These are phyloP conservation scores for Neospora caninum DNA, from an alignment of 169 alveolate species.

Conservation along the genomic window DNA sequence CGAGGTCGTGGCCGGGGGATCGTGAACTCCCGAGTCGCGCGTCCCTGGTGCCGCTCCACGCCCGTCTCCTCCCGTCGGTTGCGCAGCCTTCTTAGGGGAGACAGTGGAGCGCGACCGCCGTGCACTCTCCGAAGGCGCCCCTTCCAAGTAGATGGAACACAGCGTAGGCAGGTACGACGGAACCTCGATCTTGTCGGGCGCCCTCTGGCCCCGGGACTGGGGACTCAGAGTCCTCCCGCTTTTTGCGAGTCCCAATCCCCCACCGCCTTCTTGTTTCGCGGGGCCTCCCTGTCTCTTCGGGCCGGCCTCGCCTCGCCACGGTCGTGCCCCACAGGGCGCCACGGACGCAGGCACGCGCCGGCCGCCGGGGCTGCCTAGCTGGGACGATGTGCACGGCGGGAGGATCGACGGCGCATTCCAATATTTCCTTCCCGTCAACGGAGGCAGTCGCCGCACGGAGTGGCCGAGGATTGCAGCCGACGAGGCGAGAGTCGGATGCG, in stretches of 20 bases:
- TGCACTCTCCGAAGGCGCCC: not conserved
- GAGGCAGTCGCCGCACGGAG: not conserved
- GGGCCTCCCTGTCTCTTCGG: not conserved
- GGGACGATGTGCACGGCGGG: not conserved
- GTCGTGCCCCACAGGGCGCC: no score
- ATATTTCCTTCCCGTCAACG: not conserved
- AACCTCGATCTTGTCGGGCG: not conserved
- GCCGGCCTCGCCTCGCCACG: not conserved
- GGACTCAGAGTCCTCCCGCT: not conserved
- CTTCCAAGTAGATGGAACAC: not conserved
- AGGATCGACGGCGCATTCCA: not conserved
- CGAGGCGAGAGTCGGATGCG: not conserved
- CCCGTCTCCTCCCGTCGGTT: not conserved
- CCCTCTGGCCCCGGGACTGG: not conserved
- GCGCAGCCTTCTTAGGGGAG: not conserved
- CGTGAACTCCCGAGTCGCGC: not conserved
- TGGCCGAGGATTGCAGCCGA: not conserved
- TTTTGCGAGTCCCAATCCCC: not conserved
- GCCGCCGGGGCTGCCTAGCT: no score
- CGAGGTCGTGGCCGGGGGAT: not conserved
- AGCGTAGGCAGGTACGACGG: constrained; percentile 12
- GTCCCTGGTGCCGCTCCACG: not conserved
- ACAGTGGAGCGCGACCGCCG: not conserved
- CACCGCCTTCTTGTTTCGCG: not conserved
- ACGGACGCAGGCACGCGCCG: no score